Evolutionary conservation across 345 rosid species (phyloP).

Genomic region (Clausena lansium): DNA sequence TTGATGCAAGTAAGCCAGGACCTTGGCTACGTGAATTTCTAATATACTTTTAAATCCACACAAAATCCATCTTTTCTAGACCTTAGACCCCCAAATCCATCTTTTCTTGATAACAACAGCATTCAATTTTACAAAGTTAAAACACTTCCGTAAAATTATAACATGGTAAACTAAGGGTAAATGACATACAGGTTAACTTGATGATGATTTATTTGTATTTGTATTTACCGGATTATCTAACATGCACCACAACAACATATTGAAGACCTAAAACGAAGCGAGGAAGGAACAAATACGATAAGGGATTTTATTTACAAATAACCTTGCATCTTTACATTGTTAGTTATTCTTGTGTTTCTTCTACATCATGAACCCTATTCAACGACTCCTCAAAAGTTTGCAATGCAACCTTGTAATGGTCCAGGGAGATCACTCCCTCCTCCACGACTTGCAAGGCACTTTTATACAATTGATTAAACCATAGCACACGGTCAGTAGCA

Average conservation of each 20-base stretch:
- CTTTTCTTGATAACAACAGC: not conserved
- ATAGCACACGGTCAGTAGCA: slow-evolving; percentile 30
- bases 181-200: not conserved
- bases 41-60: not conserved
- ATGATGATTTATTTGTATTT: not conserved
- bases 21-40: not conserved
- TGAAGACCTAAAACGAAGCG: not conserved
- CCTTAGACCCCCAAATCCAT: not conserved
- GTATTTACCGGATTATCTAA: not conserved
- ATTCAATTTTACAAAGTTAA: not conserved
- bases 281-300: not conserved
- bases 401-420: slow-evolving; percentile 60
- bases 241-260: not conserved
- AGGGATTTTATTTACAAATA: slow-evolving; percentile 16
- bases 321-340: not conserved
- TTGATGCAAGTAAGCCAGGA: too few species aligned
- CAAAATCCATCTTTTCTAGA: not conserved
- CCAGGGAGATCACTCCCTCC: slow-evolving; percentile 61
- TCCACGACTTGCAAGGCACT: slow-evolving; percentile 63
- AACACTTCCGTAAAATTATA: not conserved
- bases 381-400: slow-evolving; percentile 51
- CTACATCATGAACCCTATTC: slow-evolving; percentile 50
- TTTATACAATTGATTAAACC: slow-evolving; percentile 59
- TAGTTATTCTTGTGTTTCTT: slow-evolving; percentile 25
- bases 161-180: not conserved